Evolutionary conservation across 257 asterid genomes (phyloP), one percentile per base, ranked within the genome.

Genomic region (Rhazya stricta): DNA sequence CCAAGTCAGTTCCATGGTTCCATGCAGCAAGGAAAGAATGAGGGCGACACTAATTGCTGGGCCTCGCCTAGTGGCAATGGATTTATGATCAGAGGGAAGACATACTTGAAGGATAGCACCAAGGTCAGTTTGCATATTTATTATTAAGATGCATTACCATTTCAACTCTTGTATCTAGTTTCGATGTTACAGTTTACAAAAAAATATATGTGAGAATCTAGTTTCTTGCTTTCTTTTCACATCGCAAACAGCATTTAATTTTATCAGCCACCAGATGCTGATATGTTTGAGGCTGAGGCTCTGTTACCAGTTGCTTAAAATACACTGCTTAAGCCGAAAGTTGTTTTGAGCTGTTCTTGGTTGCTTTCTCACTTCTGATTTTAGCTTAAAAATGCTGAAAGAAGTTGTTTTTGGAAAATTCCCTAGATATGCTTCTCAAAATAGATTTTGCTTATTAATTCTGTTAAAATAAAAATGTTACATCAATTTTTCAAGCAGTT

Each of bases 31-130:
- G 96, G 93, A 37, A 88, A 89, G 81, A 88, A 89, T 81, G 99
- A 85, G 69, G 77, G 76, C 74, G 97, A 90, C 81, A 83, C 79
- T 76, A 89, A 90, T 80, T 92, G 98, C 88, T 95, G 99, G 99
- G 86, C 86, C 62, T 83, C 89, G 69, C 99, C 96, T 11, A 89
- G 88, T 84, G 99, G 98, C 72, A 82, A 96, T 72, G 98, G 96
- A 37, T 95, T 95, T 87, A 86, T 89, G 98, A 82, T 95, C 82
- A 88, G 99, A 84, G 99, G 99, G 81, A 90, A 89, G 82, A 86
- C 96, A 68, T 95, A 95, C 87, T 87, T 95, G 87, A 88, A 86
- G 81, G 98, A 95, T 78, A 85, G 86, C 85, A 81, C 79, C 71
- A 95, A 95, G 96, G 99, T 92, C 58, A 58, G 73, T 72, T 78